These are phyloP conservation scores for Coemansia sp. DNA, from an alignment of 192 early-diverging fungal genomes.

Conservation along the genomic window DNA sequence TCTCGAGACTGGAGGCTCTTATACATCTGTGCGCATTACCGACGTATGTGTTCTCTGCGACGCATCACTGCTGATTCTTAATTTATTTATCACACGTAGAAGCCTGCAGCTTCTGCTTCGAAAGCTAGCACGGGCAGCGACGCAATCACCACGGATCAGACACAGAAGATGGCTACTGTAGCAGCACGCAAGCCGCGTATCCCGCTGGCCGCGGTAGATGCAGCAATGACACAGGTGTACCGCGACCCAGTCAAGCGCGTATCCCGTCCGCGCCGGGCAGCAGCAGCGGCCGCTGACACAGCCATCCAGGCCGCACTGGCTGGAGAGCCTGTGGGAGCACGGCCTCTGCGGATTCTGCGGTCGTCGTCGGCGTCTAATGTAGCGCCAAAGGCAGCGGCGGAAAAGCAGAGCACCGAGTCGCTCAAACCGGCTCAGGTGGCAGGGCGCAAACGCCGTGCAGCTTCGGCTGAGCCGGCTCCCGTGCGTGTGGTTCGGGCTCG, in stretches of 20 bases:
- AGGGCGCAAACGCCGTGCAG: slow-evolving; percentile 38
- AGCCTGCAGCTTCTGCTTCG: neutral
- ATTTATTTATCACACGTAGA: slow-evolving; percentile 15
- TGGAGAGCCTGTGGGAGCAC: neutral
- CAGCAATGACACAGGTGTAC: slow-evolving; percentile 26
- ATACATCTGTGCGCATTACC: neutral
- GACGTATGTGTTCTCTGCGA: neutral
- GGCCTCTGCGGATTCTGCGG: slow-evolving; percentile 22
- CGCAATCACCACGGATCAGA: neutral
- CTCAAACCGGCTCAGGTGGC: slow-evolving; percentile 17
- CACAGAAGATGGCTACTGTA: slow-evolving; percentile 24
- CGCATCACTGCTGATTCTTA: slow-evolving; percentile 1
- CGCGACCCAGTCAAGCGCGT: slow-evolving; percentile 26
- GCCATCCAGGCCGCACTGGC: slow-evolving; percentile 10
- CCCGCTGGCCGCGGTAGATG: slow-evolving; percentile 31
- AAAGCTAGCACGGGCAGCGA: slow-evolving; percentile 14
- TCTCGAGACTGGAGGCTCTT: neutral
- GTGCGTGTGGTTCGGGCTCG: slow-evolving; percentile 29
- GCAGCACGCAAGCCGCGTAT: slow-evolving; percentile 34
- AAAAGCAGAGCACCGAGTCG: slow-evolving; percentile 1
- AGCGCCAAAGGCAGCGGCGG: slow-evolving; percentile 7
- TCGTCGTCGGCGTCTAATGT: slow-evolving; percentile 32
- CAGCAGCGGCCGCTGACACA: neutral
- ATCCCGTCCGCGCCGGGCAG: slow-evolving; percentile 12
- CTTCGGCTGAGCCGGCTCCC: slow-evolving; percentile 16